Evolutionary conservation across 2,329 filamentous ascomycete genomes (phyloP).

Genomic region (Penicillium sp.): DNA sequence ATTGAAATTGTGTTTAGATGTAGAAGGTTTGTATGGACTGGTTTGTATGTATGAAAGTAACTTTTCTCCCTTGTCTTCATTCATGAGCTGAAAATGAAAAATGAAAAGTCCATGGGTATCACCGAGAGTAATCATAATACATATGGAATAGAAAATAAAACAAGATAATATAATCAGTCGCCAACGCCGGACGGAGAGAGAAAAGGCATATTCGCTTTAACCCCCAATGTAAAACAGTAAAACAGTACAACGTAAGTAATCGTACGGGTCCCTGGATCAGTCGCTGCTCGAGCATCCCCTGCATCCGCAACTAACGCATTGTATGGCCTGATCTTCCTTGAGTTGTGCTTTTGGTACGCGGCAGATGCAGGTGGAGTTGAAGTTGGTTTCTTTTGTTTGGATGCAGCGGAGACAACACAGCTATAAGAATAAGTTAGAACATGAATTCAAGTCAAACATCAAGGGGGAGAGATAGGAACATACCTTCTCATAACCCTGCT

Average conservation of each 20-base stretch:
- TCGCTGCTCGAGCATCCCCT: conserved; percentile 84
- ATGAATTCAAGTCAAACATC: background rate
- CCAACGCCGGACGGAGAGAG: background rate
- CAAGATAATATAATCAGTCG: background rate
- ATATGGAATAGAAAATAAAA: background rate
- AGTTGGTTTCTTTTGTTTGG: conserved; percentile 99
- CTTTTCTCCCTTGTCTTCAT: background rate
- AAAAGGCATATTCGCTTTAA: too few relatives aligned
- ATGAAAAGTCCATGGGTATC: conserved; percentile 9
- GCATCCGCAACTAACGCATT: conserved; percentile 95
- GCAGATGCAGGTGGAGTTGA: conserved; percentile 95
- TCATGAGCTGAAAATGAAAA: background rate
- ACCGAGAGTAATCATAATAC: conserved; percentile 9
- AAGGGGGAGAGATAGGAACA: conserved; percentile 20
- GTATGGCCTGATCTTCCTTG: conserved; percentile 83
- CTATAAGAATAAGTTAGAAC: conserved; percentile 47
- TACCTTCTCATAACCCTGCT: conserved; percentile 97
- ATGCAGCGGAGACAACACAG: conserved; percentile 93
- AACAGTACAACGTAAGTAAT: too few relatives aligned
- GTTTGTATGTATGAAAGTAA: background rate
- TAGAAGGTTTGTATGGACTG: background rate
- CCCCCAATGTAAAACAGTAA: too few relatives aligned
- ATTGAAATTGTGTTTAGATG: too few relatives aligned
- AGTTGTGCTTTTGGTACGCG: conserved; percentile 85
- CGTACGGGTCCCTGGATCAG: conserved; percentile 35